Base-by-base conservation (phyloP, 2,329 filamentous ascomycete species). In the Pestalotiopsis sp. region DNA sequence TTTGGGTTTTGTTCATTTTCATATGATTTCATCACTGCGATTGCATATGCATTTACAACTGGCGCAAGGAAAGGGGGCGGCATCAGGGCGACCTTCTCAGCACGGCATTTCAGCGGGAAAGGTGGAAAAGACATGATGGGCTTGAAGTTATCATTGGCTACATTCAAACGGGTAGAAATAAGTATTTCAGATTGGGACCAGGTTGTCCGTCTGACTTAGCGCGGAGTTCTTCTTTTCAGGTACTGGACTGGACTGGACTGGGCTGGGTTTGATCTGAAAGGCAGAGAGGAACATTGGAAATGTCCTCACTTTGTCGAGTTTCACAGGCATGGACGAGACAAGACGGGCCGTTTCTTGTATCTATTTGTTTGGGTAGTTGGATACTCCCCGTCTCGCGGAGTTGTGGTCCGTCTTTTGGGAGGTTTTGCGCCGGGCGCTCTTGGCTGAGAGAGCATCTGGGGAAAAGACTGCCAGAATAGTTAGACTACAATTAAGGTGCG, bases 301-400 rank as follows among this genome's bases (percentile, higher is more conserved):
- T 58, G 56, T 58, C 56, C 17, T 26, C 20, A 61, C 35, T 22
- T 44, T 17, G 40, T 65, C 39, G 26, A n/a, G 60, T 20, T 38
- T 24, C 20, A 24, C 40, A 52, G 60, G 13, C 24, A 26, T 48
- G 39, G 20, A 24, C 38, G 39, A 39, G 60, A 48, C n/a, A 61
- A 61, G 17, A 61, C n/a, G 24, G 58, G 38, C 58, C 20, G 58
- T 52, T 35, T 63, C 40, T 63, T 63, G 60, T 63, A 63, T 63
- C 60, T 63, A 63, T 63, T 63, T 52, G 60, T 63, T 63, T 63
- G 60, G 60, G 35, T 66, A 66, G 65, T 66, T 66, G 65, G 65
- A 44, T 66, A 66, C 65, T 66, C 56, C 64, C 48, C 35, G 30
- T 35, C 20, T 62, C 63, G 40, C 20, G 65, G 65, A 66, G 65